phyloP scores from a whole-genome alignment of 306 rosid genomes.

The Crotalaria pallida region DNA sequence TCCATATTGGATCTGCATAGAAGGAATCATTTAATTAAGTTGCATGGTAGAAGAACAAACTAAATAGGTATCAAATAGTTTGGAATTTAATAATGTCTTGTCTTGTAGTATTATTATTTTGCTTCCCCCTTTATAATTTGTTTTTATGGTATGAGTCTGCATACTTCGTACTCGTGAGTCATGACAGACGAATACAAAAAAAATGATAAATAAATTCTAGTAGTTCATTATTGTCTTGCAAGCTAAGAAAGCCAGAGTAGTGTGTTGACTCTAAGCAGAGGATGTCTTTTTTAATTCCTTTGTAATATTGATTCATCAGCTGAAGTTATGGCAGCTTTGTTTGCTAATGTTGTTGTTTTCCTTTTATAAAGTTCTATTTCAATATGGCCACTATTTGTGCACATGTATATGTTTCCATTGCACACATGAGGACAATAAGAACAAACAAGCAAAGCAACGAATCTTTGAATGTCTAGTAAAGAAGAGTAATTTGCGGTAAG shows the following conservation, averaged over 20 bases:
- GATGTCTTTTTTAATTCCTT: neutral
- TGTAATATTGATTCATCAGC: neutral
- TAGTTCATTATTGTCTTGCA: neutral
- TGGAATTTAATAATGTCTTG: neutral
- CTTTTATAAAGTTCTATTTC: neutral
- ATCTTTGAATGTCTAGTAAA: neutral
- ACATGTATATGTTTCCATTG: neutral
- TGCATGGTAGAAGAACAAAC: neutral
- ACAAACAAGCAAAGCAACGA: neutral
- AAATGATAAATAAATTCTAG: neutral
- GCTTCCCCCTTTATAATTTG: neutral
- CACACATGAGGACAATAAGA: neutral
- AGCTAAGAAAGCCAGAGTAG: neutral
- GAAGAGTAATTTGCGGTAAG: neutral
- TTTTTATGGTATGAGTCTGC: neutral
- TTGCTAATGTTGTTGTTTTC: neutral
- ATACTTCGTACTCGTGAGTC: neutral
- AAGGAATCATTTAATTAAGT: constrained; percentile 21
- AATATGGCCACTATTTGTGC: neutral
- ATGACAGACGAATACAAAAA: neutral
- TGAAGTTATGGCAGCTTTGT: neutral
- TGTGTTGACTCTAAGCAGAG: neutral
- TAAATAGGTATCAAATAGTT: neutral
- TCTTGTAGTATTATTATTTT: neutral
- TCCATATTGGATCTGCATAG: neutral